Conservation (phyloP, 2,329 filamentous ascomycete species). For the Peltaster fructicola region DNA sequence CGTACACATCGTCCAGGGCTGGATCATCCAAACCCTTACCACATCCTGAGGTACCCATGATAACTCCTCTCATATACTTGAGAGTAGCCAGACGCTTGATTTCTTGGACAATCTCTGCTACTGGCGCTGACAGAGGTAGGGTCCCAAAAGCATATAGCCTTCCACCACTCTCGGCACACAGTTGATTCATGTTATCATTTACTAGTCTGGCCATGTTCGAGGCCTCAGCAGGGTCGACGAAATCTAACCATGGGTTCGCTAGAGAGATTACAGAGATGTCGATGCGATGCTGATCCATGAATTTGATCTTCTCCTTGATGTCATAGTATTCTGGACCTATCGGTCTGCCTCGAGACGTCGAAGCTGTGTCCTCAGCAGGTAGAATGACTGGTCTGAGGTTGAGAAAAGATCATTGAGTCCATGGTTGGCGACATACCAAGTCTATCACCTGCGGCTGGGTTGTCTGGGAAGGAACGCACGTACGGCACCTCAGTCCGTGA, state of each 20-base stretch:
- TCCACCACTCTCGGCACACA: conserved; percentile 49
- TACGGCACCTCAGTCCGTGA: conserved; percentile 47
- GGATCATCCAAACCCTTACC: conserved; percentile 68
- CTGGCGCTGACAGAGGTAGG: conserved; percentile 55
- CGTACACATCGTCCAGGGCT: conserved; percentile 52
- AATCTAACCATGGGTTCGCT: conserved; percentile 90
- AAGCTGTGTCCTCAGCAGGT: conserved; percentile 15
- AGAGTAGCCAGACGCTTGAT: conserved; percentile 45
- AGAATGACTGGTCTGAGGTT: no score
- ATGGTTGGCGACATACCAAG: no score
- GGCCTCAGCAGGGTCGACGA: conserved; percentile 45
- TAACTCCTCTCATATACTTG: conserved; percentile 61
- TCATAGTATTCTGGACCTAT: conserved; percentile 72
- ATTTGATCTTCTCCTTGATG: conserved; percentile 59
- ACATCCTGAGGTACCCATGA: conserved; percentile 70
- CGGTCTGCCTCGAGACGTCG: conserved; percentile 50
- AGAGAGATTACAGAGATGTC: conserved; percentile 71
- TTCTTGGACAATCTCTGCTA: conserved; percentile 42
- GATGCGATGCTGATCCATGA: conserved; percentile 76
- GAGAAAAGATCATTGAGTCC: no score
- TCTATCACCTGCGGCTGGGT: conserved; percentile 36
- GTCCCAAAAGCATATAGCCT: conserved; percentile 70
- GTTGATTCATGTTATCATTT: conserved; percentile 59
- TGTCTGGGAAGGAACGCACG: conserved; percentile 43
- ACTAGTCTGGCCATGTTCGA: conserved; percentile 46